Evolutionary conservation across 2,329 filamentous ascomycete genomes (phyloP).

Genomic region (Neopestalotiopsis rosae): DNA sequence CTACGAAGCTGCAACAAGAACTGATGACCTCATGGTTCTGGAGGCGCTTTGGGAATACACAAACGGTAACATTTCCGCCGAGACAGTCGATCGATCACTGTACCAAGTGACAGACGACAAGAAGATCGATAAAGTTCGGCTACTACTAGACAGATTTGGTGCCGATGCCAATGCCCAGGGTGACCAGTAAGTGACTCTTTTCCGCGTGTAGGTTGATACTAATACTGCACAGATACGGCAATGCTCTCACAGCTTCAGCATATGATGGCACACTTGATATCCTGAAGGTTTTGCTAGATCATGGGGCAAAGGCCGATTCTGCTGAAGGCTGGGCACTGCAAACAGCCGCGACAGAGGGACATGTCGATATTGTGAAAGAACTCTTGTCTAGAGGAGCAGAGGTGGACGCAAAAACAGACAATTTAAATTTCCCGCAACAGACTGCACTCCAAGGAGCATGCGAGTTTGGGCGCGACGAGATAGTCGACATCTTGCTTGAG

Average conservation of each 20-base stretch:
- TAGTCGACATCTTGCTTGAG: conserved; percentile 42
- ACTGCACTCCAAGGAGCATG: conserved; percentile 47
- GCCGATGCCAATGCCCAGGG: conserved; percentile 45
- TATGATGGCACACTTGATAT: conserved; percentile 42
- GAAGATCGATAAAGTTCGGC: conserved; percentile 41
- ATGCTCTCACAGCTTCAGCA: conserved; percentile 43
- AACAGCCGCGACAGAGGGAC: conserved; percentile 40
- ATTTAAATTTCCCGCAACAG: conserved; percentile 35
- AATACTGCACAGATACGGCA: conserved; percentile 35
- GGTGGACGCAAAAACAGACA: conserved; percentile 37
- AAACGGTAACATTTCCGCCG: conserved; percentile 35
- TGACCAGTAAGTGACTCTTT: conserved; percentile 36
- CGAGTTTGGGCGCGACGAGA: conserved; percentile 39
- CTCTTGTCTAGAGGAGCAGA: conserved; percentile 41
- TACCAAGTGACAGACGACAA: conserved; percentile 46
- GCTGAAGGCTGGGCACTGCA: conserved; percentile 44
- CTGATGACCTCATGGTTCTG: conserved; percentile 41
- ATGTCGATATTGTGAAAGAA: conserved; percentile 39
- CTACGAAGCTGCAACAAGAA: conserved; percentile 36
- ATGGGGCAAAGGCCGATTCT: conserved; percentile 40
- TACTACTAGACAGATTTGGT: conserved; percentile 40
- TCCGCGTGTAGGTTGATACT: background rate
- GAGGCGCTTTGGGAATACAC: conserved; percentile 44
- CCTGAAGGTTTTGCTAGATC: conserved; percentile 37
- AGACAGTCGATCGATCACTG: conserved; percentile 39